Evolutionary conservation across 2,329 filamentous ascomycete species (phyloP).

Genomic region (Phoma sp.): DNA sequence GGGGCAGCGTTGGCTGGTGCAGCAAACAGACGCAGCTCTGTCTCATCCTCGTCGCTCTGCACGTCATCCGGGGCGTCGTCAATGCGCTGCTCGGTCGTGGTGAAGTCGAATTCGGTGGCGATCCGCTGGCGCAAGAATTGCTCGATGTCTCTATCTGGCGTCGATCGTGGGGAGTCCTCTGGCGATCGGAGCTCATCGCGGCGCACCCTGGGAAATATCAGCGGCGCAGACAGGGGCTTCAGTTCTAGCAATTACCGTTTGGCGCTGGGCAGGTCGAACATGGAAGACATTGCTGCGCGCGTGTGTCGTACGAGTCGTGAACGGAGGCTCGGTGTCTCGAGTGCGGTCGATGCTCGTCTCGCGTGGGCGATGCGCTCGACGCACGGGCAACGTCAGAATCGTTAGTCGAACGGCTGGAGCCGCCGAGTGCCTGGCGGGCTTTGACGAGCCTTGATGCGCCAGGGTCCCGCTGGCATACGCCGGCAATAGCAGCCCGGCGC

Average conservation of each 20-base stretch:
- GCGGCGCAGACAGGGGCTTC: background rate
- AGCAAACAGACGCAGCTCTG: constrained; percentile 47
- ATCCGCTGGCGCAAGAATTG: constrained; percentile 40
- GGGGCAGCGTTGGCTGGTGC: constrained; percentile 29
- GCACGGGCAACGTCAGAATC: constrained; percentile 12
- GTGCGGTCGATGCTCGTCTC: constrained; percentile 2
- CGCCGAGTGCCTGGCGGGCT: background rate
- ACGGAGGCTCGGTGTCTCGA: background rate
- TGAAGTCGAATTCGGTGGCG: constrained; percentile 35
- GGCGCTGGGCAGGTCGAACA: constrained; percentile 34
- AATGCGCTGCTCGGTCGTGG: constrained; percentile 14
- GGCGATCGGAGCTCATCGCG: constrained; percentile 47
- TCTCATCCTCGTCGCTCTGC: constrained; percentile 37
- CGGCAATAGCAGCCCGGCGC: background rate
- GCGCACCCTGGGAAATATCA: constrained; percentile 34
- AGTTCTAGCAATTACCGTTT: constrained; percentile 30
- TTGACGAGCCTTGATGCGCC: too few relatives aligned
- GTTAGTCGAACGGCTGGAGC: constrained; percentile 6
- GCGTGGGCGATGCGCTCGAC: constrained; percentile 1
- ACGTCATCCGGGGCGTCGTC: constrained; percentile 5
- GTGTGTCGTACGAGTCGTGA: constrained; percentile 7
- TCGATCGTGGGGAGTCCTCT: constrained; percentile 41
- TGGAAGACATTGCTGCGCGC: constrained; percentile 25
- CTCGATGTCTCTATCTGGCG: constrained; percentile 43
- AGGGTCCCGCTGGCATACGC: background rate